phyloP scores from a whole-genome alignment of 2,329 filamentous ascomycete species.

The Penicillium verrucosum region DNA sequence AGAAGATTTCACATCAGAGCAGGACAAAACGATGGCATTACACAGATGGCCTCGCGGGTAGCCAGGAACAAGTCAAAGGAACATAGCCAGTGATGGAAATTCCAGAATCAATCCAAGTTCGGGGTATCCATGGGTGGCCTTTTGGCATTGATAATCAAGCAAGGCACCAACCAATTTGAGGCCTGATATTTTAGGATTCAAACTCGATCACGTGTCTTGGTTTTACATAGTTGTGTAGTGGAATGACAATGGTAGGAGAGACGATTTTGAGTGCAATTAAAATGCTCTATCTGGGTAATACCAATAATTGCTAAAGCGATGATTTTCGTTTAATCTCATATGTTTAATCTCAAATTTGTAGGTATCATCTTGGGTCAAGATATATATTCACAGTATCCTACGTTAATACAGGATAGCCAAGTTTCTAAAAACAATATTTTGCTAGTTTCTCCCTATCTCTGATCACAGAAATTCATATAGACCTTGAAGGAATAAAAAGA shows the following conservation, averaged over 20 bases:
- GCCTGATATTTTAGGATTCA: not conserved
- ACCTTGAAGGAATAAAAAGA: fast-evolving
- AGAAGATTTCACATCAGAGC: constrained; percentile 3
- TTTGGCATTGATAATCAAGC: constrained; percentile 13
- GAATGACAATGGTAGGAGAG: not conserved
- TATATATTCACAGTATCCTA: not conserved
- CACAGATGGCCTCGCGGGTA: not conserved
- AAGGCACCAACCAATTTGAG: not conserved
- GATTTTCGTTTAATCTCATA: no score
- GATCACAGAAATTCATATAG: fast-evolving
- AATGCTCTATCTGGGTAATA: no score
- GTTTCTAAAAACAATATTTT: no score
- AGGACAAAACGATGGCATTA: not conserved
- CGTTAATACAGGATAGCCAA: no score
- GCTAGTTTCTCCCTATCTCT: not conserved
- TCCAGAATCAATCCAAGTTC: not conserved
- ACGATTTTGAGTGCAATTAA: fast-evolving
- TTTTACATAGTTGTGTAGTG: not conserved
- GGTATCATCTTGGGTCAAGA: not conserved
- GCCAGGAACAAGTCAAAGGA: not conserved
- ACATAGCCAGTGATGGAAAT: not conserved
- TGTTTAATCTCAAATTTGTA: no score
- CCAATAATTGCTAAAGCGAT: not conserved
- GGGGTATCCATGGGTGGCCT: not conserved
- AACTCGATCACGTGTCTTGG: not conserved